These are phyloP conservation scores for Corylus avellana DNA, from an alignment of 306 rosid genomes.

Conservation along the genomic window DNA sequence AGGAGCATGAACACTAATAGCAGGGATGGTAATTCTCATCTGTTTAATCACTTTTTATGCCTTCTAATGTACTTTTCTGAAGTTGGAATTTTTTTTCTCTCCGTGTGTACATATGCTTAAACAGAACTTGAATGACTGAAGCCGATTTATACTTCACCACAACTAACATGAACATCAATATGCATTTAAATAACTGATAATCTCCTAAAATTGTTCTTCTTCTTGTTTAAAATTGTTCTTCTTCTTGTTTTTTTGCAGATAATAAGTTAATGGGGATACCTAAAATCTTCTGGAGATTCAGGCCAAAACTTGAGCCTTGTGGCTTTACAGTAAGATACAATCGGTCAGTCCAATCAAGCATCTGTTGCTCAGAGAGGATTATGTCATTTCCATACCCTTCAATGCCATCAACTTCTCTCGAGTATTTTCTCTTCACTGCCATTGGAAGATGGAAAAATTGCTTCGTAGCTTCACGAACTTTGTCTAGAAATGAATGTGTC, in stretches of 20 bases:
- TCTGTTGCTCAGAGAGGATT: conserved; percentile 42
- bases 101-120: background rate
- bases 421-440: conserved; percentile 48
- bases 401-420: conserved; percentile 23
- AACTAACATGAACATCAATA: background rate
- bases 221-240: too few relatives aligned
- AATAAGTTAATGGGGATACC: conserved; percentile 30
- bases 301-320: conserved; percentile 59
- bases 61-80: too few relatives aligned
- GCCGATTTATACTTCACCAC: background rate
- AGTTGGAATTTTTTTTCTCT: background rate
- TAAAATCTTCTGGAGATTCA: conserved; percentile 44
- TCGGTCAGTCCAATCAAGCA: conserved; percentile 75
- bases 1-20: too few relatives aligned
- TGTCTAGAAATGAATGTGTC: conserved; percentile 30
- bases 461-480: conserved; percentile 33
- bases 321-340: conserved; percentile 54
- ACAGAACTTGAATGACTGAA: background rate
- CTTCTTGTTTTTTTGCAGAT: too few relatives aligned
- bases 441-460: conserved; percentile 48
- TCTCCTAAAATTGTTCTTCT: too few relatives aligned
- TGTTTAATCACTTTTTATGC: too few relatives aligned
- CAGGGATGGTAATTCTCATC: too few relatives aligned
- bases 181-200: background rate
- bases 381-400: conserved; percentile 68